Base-by-base conservation (phyloP, 73 alveolate species). In the Uronychia setigera region DNA sequence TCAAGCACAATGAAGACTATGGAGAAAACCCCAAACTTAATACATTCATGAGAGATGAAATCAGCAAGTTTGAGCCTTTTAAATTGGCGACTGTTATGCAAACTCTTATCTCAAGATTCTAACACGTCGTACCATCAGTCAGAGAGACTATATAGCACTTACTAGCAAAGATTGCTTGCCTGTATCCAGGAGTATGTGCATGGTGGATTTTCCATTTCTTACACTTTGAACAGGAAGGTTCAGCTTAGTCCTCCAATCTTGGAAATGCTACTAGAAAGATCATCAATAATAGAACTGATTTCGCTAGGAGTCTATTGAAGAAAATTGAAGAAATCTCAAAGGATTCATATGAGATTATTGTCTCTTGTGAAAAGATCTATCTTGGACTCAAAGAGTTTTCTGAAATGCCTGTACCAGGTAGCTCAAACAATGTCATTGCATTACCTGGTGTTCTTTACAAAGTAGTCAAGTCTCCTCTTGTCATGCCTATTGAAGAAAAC, bases 181-280 rank as follows among this genome's bases (percentile, higher is more conserved):
- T 75, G 60, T 90, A 82, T 67, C 95, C 95, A 29, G 81, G 83
- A 13, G 60, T 58, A 57, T 79, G 92, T 35, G 91, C 92, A 1
- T 90, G 95, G 95, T 90, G 95, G 95, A 80, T 90, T 33, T 90
- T 76, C 80, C 92, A 90, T 57, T 85, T 90, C 80, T 32, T 79
- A 13, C 84, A 90, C 60, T 90, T 90, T 80, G 87, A 90, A 9
- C 78, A 86, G 32, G 85, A 80, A 5, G 28, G 29, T 30, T 46
- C 67, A 46, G 67, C 67, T 46, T 46, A 46, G 67, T 5, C 67
- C 67, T 46, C 5, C n/a, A 19, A 19, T 19, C 67, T 46, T 46
- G 67, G 67, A 5, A 46, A 46, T 46, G 67, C 67, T 11, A 46
- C 67, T 46, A 46, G 67, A 19, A 46, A 46, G 19, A 46, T 46